Base-by-base conservation (phyloP, 1,139 yeast genomes). In the Zhuliangozyma parablackwelliae region DNA sequence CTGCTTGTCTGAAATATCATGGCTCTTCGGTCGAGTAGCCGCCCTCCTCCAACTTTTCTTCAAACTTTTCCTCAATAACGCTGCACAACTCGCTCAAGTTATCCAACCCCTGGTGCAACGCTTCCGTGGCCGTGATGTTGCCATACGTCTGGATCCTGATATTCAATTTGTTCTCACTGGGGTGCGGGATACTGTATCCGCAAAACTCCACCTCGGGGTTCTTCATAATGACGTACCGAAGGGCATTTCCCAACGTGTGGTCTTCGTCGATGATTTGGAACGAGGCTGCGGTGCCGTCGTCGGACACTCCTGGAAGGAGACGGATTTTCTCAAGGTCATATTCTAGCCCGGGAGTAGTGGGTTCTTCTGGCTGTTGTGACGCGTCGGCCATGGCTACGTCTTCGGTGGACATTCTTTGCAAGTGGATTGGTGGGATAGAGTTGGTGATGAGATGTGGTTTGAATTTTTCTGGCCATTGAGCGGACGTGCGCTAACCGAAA, bases 131-230 rank as follows among this genome's bases (percentile, higher is more conserved):
- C 9, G 97, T 84, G 47, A 81, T 76, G 42, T 76, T 72, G 34
- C 94, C 97, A 55, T 89, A 90, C 1, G 98, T 94, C 63, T 92
- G 98, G 47, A 92, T 88, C 64, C 98, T 80, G 40, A 92, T 60
- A 65, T 94, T 89, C 64, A 92, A 68, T 51, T 86, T 84, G 43
- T 88, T 77, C 63, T 94, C 98, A 27, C 96, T 87, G 24, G 98
- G 98, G 63, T 92, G 98, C n/a, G 98, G 98, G 46, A 92, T 94
- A 34, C 97, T 87, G 65, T 92, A 92, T 41, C 98, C 98, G 57
- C 97, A 92, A 61, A 94, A 92, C 56, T 92, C 98, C 26, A 92
- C 97, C 49, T 89, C 95, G 29, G 97, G 96, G 64, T 92, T 92
- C 65, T 90, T 90, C 96, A 92, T 89, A 51, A 92, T 88, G 55